phyloP scores from a whole-genome alignment of 371 early-diverging fungal species.

The Umbelopsis sp. region DNA sequence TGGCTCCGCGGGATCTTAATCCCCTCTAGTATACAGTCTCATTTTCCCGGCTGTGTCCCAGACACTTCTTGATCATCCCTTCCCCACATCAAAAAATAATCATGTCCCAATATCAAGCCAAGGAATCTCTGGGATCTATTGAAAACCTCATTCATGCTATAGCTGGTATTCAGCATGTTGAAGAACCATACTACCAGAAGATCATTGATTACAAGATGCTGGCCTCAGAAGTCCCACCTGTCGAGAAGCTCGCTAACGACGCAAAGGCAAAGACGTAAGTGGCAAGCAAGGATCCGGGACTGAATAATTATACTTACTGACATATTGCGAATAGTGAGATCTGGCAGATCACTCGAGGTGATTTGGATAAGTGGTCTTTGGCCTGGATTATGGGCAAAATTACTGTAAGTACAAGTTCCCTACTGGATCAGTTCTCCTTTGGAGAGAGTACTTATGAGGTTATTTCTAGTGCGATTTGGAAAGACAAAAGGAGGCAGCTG shows the following conservation, averaged over 20 bases:
- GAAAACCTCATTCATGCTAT: conserved; percentile 43
- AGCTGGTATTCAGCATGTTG: conserved; percentile 45
- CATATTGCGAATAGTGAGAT: conserved; percentile 39
- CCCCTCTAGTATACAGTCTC: background rate
- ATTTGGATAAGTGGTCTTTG: conserved; percentile 41
- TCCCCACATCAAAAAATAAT: conserved; percentile 4
- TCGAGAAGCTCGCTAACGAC: conserved; percentile 35
- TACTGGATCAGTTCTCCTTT: background rate
- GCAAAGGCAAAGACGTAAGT: conserved; percentile 47
- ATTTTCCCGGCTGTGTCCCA: conserved; percentile 20
- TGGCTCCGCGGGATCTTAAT: conserved; percentile 17
- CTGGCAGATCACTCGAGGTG: background rate
- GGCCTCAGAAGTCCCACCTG: conserved; percentile 34
- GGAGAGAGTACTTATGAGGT: background rate
- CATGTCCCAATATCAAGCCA: conserved; percentile 29
- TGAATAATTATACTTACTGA: conserved; percentile 16
- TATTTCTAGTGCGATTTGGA: conserved; percentile 37
- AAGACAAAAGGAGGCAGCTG: conserved; percentile 32
- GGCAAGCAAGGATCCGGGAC: background rate
- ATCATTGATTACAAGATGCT: conserved; percentile 32
- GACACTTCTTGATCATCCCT: conserved; percentile 15
- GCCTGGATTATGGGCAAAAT: conserved; percentile 39
- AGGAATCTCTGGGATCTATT: conserved; percentile 23
- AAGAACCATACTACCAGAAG: conserved; percentile 37
- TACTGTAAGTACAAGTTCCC: conserved; percentile 33